Base-by-base conservation (phyloP, 257 asterid genomes). In the Primulina tabacum region DNA sequence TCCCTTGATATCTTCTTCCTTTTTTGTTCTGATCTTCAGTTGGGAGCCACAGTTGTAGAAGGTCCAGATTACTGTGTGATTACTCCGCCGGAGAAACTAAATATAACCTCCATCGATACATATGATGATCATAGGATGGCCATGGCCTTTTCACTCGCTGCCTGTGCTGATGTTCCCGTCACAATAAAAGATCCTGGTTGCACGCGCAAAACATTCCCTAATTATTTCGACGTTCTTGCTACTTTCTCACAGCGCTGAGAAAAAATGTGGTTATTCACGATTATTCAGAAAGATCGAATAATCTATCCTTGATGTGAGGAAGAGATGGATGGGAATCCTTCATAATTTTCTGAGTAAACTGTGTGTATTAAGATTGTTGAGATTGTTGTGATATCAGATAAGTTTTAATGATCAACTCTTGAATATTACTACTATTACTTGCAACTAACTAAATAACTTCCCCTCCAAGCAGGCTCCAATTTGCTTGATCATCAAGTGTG, bases 61-160 rank as follows among this genome's bases (percentile, higher is more conserved):
- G 99, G 99, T 9, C 76, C 97, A 7, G 97, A 91, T 69, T 94
- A 88, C 83, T 90, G 99, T 73, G 67, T 94, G 59, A 94, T 94
- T 55, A 94, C 96, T 35, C 99, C 99, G 32, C 97, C 97, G 0
- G 97, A 94, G 86, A 89, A 94, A 50, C 57, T 50, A 17, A 50
- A 84, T 2, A 80, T 81, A 67, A 72, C 99, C 18, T 89, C 95
- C 32, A 94, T 94, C 4, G 97, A 94, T 74, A 94, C 97, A 2
- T 94, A 90, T 26, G 97, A 94, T 37, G 99, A 94, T 76, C 99
- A 94, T 74, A 73, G 97, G 73, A 94, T 91, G 99, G 99, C 97
- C 32, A 94, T 94, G 99, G 97, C 97, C 38, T 91, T 94, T 71
- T 94, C 99, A 57, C 97, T 94, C 6, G 97, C 96, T 10, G 99